Evolutionary conservation across 2,329 filamentous ascomycete genomes (phyloP).

Genomic region (Verticillium nubilum): DNA sequence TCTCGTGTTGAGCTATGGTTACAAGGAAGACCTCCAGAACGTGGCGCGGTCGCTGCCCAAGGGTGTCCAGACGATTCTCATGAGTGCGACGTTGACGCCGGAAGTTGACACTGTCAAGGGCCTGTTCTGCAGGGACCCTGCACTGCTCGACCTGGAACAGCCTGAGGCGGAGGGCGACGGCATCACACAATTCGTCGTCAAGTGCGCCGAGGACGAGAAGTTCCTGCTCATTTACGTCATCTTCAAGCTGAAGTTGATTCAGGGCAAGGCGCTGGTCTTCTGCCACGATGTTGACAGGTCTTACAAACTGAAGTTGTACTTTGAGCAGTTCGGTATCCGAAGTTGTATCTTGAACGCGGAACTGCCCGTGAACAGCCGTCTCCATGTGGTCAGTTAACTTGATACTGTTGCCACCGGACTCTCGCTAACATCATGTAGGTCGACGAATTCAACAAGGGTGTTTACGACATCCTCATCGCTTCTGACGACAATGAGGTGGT

Average conservation of each 20-base stretch:
- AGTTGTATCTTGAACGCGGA: conserved; percentile 93
- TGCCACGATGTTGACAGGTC: conserved; percentile 82
- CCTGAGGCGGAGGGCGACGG: conserved; percentile 70
- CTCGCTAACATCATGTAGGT: conserved; percentile 28
- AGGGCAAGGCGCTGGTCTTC: conserved; percentile 72
- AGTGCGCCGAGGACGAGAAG: conserved; percentile 95
- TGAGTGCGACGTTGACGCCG: conserved; percentile 85
- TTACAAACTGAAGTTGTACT: conserved; percentile 88
- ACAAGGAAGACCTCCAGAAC: conserved; percentile 81
- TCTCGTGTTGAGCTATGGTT: conserved; percentile 87
- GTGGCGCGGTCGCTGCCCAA: conserved; percentile 74
- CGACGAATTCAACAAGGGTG: conserved; percentile 91
- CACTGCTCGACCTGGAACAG: conserved; percentile 76
- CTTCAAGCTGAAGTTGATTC: conserved; percentile 90
- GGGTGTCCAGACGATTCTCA: conserved; percentile 83
- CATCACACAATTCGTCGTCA: conserved; percentile 83
- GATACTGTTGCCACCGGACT: neutral
- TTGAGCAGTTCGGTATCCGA: conserved; percentile 94
- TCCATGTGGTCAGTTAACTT: conserved; percentile 62
- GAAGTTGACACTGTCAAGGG: conserved; percentile 83
- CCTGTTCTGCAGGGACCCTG: conserved; percentile 78
- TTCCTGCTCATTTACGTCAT: conserved; percentile 90
- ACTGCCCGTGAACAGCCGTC: conserved; percentile 83
- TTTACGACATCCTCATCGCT: conserved; percentile 97
- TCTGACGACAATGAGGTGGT: conserved; percentile 86